These are phyloP conservation scores for Cytospora schulzeri DNA, from an alignment of 2,329 filamentous ascomycete species.

Conservation along the genomic window DNA sequence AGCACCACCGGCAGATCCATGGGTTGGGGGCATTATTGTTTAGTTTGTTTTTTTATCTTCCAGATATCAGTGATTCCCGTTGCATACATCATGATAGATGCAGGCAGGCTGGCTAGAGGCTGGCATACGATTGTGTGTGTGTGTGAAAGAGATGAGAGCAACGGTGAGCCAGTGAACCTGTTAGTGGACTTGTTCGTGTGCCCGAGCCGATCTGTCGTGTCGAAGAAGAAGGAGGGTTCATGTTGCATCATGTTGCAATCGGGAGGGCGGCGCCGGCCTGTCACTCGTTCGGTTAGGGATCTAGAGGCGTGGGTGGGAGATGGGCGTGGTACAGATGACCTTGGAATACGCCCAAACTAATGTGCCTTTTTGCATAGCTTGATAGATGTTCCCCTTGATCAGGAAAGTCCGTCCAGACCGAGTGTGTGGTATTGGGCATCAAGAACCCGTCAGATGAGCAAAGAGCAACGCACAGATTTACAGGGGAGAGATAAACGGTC, in stretches of 20 bases:
- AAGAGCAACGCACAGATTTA: conserved; percentile 4
- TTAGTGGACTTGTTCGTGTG: conserved; percentile 3
- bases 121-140: too few species aligned
- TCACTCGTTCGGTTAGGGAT: conserved; percentile 17
- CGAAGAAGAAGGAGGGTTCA: conserved; percentile 13
- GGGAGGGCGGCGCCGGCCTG: conserved; percentile 25
- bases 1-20: neutral
- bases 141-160: too few species aligned
- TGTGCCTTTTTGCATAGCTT: neutral
- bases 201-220: conserved; percentile 8
- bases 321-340: conserved; percentile 19
- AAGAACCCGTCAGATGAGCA: conserved; percentile 18
- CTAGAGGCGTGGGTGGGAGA: neutral
- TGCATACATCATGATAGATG: neutral
- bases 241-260: conserved; percentile 10
- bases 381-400: neutral
- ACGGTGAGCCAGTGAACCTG: neutral
- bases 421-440: conserved; percentile 10
- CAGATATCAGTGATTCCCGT: neutral
- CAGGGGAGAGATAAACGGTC: neutral
- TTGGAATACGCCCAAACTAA: neutral
- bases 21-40: neutral
- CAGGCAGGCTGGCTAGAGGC: neutral
- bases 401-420: neutral
- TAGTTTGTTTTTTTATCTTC: neutral